These are phyloP conservation scores for Coprinopsis sp. DNA, from an alignment of 768 basidiomycete genomes.

Conservation along the genomic window DNA sequence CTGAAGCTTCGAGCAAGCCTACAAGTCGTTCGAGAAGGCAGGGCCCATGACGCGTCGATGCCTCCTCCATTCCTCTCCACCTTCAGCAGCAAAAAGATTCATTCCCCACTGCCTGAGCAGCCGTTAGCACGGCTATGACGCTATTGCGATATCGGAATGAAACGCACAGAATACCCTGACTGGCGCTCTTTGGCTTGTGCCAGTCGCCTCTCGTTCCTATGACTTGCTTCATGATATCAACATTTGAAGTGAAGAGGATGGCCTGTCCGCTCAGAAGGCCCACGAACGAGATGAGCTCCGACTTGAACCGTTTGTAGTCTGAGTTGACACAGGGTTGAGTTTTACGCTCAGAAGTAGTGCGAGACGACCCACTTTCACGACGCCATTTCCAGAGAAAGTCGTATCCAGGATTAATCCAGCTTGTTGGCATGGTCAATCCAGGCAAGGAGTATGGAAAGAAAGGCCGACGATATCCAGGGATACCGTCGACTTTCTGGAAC, in stretches of 20 bases:
- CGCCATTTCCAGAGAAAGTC: conserved; percentile 33
- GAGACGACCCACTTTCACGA: conserved; percentile 23
- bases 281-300: conserved; percentile 37
- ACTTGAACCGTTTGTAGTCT: too few species aligned
- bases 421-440: too few species aligned
- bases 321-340: conserved; percentile 10
- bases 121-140: background rate
- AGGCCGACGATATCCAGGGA: too few species aligned
- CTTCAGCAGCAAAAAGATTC: too few species aligned
- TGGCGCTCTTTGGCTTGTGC: too few species aligned
- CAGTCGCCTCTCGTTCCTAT: too few species aligned
- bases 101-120: conserved; percentile 37
- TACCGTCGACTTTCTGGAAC: conserved; percentile 29
- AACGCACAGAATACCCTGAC: conserved; percentile 29
- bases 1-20: conserved; percentile 26
- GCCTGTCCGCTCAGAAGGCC: conserved; percentile 34
- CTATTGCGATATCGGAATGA: background rate
- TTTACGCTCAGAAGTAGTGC: background rate
- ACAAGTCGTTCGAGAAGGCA: too few species aligned
- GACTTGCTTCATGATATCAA: too few species aligned
- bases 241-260: conserved; percentile 38
- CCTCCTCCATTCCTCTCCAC: too few species aligned
- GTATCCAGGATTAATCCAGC: conserved; percentile 41
- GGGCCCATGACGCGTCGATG: too few species aligned
- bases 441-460: too few species aligned